A percentile compares a stretch with the other conserved stretches of the same genome.
These are phyloP conservation scores for Venturiaceae sp. DNA, from an alignment of 2,329 filamentous ascomycete species.

Conservation along the genomic window DNA sequence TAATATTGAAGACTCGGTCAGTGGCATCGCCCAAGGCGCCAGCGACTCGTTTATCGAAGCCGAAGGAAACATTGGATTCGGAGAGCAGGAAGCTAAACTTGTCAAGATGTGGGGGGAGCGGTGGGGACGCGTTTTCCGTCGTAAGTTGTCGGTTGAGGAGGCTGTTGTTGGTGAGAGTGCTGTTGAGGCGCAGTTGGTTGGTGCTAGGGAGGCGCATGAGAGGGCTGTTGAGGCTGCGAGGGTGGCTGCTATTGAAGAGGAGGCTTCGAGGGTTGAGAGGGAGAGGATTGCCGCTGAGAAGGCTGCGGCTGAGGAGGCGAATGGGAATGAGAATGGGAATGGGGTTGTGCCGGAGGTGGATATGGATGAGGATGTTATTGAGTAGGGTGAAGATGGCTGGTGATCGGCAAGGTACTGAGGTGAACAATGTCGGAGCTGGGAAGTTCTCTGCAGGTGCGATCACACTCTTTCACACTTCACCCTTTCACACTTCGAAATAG, in stretches of 20 bases:
- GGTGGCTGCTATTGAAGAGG: neutral
- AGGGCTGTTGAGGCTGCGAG: neutral
- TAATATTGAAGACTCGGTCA: constrained; percentile 68
- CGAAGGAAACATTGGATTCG: constrained; percentile 20
- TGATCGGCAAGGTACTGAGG: neutral
- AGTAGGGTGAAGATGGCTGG: neutral
- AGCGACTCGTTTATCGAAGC: constrained; percentile 70
- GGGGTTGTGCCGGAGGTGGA: neutral
- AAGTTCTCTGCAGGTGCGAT: neutral
- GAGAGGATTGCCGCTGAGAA: constrained; percentile 10
- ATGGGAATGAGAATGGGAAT: neutral
- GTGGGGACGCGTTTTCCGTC: constrained; percentile 77
- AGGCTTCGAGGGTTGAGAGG: neutral
- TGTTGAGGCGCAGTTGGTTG: constrained; percentile 32
- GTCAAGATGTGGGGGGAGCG: constrained; percentile 72
- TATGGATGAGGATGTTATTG: neutral
- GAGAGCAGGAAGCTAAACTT: constrained; percentile 43
- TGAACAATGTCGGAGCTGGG: neutral
- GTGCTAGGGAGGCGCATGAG: constrained; percentile 9
- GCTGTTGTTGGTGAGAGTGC: constrained; percentile 46
- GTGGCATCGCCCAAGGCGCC: constrained; percentile 60
- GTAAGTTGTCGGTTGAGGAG: constrained; percentile 80
- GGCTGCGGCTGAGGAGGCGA: neutral
- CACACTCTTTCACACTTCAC: neutral
- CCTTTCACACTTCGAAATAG: neutral